Base-by-base conservation (phyloP, 768 basidiomycete genomes). In the Termitomyces sp. region DNA sequence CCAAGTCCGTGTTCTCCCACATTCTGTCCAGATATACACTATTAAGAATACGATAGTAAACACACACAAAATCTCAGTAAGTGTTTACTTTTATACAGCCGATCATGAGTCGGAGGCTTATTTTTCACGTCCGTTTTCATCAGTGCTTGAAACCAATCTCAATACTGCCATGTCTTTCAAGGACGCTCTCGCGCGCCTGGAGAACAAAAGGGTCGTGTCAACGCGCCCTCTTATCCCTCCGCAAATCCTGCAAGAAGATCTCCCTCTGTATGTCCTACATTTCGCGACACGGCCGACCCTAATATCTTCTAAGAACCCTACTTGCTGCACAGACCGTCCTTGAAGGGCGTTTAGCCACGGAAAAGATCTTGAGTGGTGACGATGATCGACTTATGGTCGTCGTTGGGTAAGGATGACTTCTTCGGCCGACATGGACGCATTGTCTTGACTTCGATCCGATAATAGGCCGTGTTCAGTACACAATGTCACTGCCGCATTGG, bases 361-460 rank as follows among this genome's bases (percentile, higher is more conserved):
- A 97, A 70, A 84, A 81, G 18, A 84, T 97, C 49, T 75, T 98
- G 36, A 81, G 79, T 57, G 93, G 94, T 18, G 82, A 89, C 55
- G 96, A 99, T 72, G 95, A 98, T 70, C 86, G 96, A 48, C 79
- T 99, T 22, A 74, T 96, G 55, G 94, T 99, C 12, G 88, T 97
- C 20, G 90, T 97, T 56, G 91, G 92, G 90, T 91, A 69, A 55
- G 84, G 71, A 22, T 36, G 0, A 26, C 36, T 29, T 42, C 55
- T 8, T 56, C 56, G 0, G 47, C 34, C 28, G 36, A n/a, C 28
- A 26, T 41, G 9, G 29, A 10, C 15, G 20, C 16, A 12, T 12
- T 26, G 26, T 45, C 18, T 58, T 58, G 46, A 60, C 42, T 16
- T 10, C 29, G 18, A 39, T 39, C 12, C 15, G 51, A 55, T 53